Base-by-base conservation (phyloP, 2,329 filamentous ascomycete genomes). In the Colletotrichum destructivum region DNA sequence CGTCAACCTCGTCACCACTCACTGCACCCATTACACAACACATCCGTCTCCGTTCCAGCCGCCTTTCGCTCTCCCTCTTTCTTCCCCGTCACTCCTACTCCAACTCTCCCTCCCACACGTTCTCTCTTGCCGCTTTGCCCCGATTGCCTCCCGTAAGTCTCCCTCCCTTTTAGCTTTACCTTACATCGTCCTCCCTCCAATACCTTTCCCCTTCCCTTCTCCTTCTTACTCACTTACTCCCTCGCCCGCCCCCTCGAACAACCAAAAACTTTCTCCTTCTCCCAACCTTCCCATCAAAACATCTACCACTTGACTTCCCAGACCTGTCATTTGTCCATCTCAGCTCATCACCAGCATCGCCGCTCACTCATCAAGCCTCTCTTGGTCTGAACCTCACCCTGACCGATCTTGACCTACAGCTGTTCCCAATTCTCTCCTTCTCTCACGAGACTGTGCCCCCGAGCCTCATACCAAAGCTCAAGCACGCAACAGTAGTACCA, bases 1-100 rank as follows among this genome's bases (percentile, higher is more conserved):
- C 69, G 69, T 63, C 65, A 57, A 71, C 46, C 69, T 71, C 69
- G 69, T 71, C 68, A 71, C 51, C 68, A 71, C 42, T 55, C n/a
- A 42, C 35, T 38, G 49, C 52, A 68, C 63, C 51, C 40, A 65
- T 59, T 62, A 38, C 64, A 67, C 35, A 55, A 67, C 57, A 68
- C 54, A 54, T 51, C 65, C 60, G 26, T 62, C 66, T 65, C 52
- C 64, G 51, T 69, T 59, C 69, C 69, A 69, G 66, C 60, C 46
- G 46, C n/a, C 44, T 51, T 31, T 69, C 42, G 44, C 31, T 35
- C 31, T 35, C 31, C 9, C 31, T 35, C 31, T 35, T 35, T 35
- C 31, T 35, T 8, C 8, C 59, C 55, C 44, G 44, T 61, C 70
- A 66, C 61, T 42, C 56, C 56, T 56, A 26, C 54, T 51, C 18